Evolutionary conservation across 108 stramenopile genomes (phyloP), one percentile per base, ranked within the genome.

Genomic region (Pseudonitzschia pungens): DNA sequence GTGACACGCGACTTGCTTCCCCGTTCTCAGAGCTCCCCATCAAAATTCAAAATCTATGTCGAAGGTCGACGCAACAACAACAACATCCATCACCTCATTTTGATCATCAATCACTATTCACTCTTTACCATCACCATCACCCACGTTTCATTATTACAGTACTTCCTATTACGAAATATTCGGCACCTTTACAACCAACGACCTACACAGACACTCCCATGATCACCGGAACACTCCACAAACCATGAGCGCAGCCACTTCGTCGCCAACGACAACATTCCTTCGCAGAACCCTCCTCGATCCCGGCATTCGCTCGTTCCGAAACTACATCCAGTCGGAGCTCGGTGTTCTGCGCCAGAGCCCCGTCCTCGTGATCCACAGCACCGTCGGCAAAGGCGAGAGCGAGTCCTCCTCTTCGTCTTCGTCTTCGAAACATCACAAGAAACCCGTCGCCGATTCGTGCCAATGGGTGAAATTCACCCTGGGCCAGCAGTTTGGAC

Each of bases 401-500:
- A n/a, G n/a, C n/a, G n/a, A n/a, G n/a, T n/a, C n/a, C n/a, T 16
- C 68, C 0, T 41, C 65, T n/a, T 14, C 44, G 44, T 24, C 29
- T 20, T n/a, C 16, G 7, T 18, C 29, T 60, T 31, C 51, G 16
- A 72, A 44, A n/a, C n/a, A n/a, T n/a, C n/a, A n/a, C n/a, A n/a
- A n/a, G n/a, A n/a, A n/a, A 22, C 68, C 62, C 7, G 71, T 83
- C 9, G 52, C 44, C 26, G 71, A 78, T 66, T 69, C 82, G 22
- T 73, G 60, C 40, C 70, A 66, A 54, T 59, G 28, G 36, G 71
- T 72, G 9, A 71, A 75, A 36, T 78, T 78, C 22, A 67, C 72
- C 4, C 18, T 83, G 2, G 57, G 43, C 4, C 77, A 78, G 55
- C 69, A 83, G 72, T 59, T 78, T 11, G 67, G 71, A 45, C 32